Conservation (phyloP, 345 rosid species). For the Salix exigua region DNA sequence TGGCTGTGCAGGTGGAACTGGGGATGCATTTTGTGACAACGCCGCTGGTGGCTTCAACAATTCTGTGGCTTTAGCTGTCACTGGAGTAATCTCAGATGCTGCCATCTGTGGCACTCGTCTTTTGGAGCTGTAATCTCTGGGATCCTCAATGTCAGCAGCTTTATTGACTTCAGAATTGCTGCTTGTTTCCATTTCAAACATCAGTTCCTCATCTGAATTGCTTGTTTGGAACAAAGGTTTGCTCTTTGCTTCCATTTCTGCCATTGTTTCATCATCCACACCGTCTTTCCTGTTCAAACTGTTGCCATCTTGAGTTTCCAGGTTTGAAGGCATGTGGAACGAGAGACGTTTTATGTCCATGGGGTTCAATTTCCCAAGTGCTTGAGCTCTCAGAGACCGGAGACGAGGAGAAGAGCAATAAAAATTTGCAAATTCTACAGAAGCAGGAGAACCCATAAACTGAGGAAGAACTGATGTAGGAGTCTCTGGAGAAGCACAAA, state of each 20-base stretch:
- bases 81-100: background rate
- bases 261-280: constrained; percentile 21
- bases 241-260: constrained; percentile 19
- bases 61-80: background rate
- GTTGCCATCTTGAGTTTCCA: constrained; percentile 21
- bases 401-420: constrained; percentile 34
- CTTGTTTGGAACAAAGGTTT: background rate
- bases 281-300: constrained; percentile 19
- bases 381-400: constrained; percentile 51
- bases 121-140: background rate
- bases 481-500: constrained; percentile 42
- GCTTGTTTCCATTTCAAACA: constrained; percentile 2
- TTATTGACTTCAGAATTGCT: constrained; percentile 11
- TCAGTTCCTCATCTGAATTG: background rate
- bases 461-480: constrained; percentile 54
- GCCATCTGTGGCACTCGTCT: constrained; percentile 3
- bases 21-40: constrained; percentile 6
- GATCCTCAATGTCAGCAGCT: constrained; percentile 14
- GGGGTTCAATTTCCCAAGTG: constrained; percentile 68
- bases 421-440: constrained; percentile 11
- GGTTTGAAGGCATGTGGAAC: constrained; percentile 41
- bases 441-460: constrained; percentile 3
- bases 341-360: constrained; percentile 60
- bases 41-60: background rate
- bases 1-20: constrained; percentile 1